Percentiles rank a stretch among this genome's conserved stretches.
Evolutionary conservation across 768 basidiomycete genomes (phyloP).

Genomic region (Gyrodon lividus): DNA sequence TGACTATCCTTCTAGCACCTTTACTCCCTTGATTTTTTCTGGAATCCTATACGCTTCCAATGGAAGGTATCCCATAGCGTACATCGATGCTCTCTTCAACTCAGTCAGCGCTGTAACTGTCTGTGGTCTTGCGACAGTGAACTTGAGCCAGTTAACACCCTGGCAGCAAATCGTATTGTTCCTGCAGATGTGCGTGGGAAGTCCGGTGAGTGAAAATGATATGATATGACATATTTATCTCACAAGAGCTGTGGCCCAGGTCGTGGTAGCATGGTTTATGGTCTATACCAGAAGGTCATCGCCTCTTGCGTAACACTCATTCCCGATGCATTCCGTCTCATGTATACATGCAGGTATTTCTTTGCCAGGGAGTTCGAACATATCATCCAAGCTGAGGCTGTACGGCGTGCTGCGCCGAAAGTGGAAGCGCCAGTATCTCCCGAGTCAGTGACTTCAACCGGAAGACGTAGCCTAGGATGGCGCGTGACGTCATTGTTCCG

Average conservation of each 20-base stretch:
- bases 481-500: constrained; percentile 35
- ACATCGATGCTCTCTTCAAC: constrained; percentile 77
- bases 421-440: constrained; percentile 21
- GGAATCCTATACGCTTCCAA: constrained; percentile 83
- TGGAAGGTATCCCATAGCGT: constrained; percentile 65
- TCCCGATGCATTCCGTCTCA: background rate
- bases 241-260: constrained; percentile 37
- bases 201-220: constrained; percentile 52
- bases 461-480: constrained; percentile 22
- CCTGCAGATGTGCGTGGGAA: constrained; percentile 76
- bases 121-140: constrained; percentile 71
- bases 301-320: background rate
- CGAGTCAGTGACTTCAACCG: constrained; percentile 18
- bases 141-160: constrained; percentile 63
- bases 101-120: constrained; percentile 78
- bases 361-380: constrained; percentile 68
- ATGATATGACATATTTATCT: background rate
- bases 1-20: constrained; percentile 45
- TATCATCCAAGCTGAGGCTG: constrained; percentile 47
- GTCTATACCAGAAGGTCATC: constrained; percentile 72
- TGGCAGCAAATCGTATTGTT: constrained; percentile 74
- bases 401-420: constrained; percentile 24
- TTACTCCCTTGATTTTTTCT: constrained; percentile 77
- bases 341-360: constrained; percentile 48
- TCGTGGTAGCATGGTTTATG: constrained; percentile 80